Evolutionary conservation across 345 rosid genomes (phyloP), one percentile per base, ranked within the genome.

Genomic region (Aethionema arabicum): DNA sequence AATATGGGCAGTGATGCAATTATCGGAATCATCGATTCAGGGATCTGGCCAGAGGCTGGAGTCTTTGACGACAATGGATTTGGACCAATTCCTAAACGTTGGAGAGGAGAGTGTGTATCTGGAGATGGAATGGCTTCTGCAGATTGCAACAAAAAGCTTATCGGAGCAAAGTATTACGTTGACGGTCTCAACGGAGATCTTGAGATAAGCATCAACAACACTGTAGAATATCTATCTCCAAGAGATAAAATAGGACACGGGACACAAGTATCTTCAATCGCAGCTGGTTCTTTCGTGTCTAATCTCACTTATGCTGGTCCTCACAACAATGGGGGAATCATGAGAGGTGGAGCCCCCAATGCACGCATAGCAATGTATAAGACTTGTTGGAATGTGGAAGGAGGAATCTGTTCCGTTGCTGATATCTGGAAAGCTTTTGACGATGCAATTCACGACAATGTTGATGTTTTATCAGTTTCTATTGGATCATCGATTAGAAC

Each of bases 211-310:
- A 69, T 76, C 62, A 72, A 83, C 62, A 69, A 74, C 5, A 63
- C 52, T 31, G 50, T 40, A 51, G 77, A 76, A 40, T 74, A 67
- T 47, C 14, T 78, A 32, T 83, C 87, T 13, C 78, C 85, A 4
- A 66, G 83, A 16, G 87, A 83, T 66, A 65, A 57, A 37, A 67
- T 57, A 39, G 85, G 85, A n/a, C 87, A 83, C 32, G 83, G 87
- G 48, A 83, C 83, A 2, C 78, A 72, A 59, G 79, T 83, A 1
- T 77, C 85, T 5, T 74, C 84, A 7, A 67, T 74, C 15, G 75
- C 72, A 3, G 83, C 70, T 14, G 85, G 85, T n/a, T 72, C 79
- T 1, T 76, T 57, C n/a, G 72, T 78, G 27, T 68, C 77, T 15
- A 77, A 78, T 3, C 69, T 79, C 14, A 74, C 74, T 1, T 72